Evolutionary conservation across 2,329 filamentous ascomycete species (phyloP), one percentile per base, ranked within the genome.

Genomic region (Fusarium lateritium): DNA sequence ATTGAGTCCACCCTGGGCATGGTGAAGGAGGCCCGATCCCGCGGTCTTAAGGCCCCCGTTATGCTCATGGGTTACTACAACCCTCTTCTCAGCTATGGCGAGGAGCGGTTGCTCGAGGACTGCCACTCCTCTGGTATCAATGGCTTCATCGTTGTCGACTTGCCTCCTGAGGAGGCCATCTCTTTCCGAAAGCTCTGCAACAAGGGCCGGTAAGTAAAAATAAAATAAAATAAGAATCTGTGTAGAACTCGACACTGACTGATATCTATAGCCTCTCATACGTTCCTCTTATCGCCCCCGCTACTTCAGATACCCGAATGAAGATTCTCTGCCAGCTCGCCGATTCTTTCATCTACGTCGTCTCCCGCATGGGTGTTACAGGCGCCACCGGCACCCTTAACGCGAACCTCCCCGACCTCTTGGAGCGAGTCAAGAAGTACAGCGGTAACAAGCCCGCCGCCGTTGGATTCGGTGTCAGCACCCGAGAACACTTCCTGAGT

Each of bases 31-130:
- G 94, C 95, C 46, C 88, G 96, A 75, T 86, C 87, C 73, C 87
- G 86, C 66, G 96, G 96, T 42, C 84, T 98, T 56, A 91, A 87
- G 75, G 89, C 91, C 1, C 96, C 96, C 1, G 88, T 99, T 42
- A 83, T 99, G 77, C 88, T 99, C 71, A 99, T 99, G 96, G 96
- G 96, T 75, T 99, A 99, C 87, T 99, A 97, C 83, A 99, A 99
- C 84, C 96, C 96, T 2, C 86, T 98, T 65, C 85, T 98, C 65
- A 93, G 92, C 76, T 99, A 98, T 78, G 96, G 96, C 55, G 96
- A 99, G 83, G 94, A 97, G 82, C 88, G 87, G 64, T 89, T 98
- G 80, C 84, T 99, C 56, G 86, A 89, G 73, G 94, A 98, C 80
- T 93, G 94, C 79, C 91, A 91, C 78, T 88, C 89, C 56, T 92